Evolutionary conservation across 1,284 basidiomycete genomes (phyloP), one percentile per base, ranked within the genome.

Genomic region (Cystobasidium pallidum): DNA sequence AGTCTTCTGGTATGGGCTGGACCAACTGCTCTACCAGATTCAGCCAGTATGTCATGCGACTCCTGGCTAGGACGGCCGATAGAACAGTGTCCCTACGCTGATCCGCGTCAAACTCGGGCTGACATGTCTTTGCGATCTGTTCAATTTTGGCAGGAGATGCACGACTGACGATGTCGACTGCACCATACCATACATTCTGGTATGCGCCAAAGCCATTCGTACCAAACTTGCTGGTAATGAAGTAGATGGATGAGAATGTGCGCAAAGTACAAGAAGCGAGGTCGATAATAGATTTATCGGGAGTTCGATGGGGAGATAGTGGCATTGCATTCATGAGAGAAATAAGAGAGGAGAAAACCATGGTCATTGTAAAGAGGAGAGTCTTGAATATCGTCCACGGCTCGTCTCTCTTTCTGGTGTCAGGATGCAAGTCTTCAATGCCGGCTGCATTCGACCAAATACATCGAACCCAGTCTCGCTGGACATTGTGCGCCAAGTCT

Each of bases 321-420:
- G 72, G 66, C 28, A 72, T 10, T 6, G 63, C 36, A 30, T 76
- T 73, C 41, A 78, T 28, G 3, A 75, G 47, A 17, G 70, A 67
- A 21, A 78, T 68, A 6, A 78, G 49, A 4, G 75, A 75, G 6
- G 76, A 75, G 61, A 75, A 73, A 55, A 78, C 52, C 66, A 77
- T 74, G 1, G 76, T 77, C 30, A 75, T 62, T 0, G 74, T 72
- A 63, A 78, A 78, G 19, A 78, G 73, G 58, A 78, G 74, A 11
- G 76, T 64, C 49, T 78, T 78, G 65, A 77, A 73, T 19, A 75
- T 72, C 2, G 75, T 75, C 77, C 77, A 78, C 0, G 76, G 76
- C 28, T 73, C 73, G 3, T 73, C 73, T 39, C 70, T 63, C 0
- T 58, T 10, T 24, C 75, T 72, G 0, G 77, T 76, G 6, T 72